Conservation (phyloP, 345 rosid genomes). For the Sonneratia alba region DNA sequence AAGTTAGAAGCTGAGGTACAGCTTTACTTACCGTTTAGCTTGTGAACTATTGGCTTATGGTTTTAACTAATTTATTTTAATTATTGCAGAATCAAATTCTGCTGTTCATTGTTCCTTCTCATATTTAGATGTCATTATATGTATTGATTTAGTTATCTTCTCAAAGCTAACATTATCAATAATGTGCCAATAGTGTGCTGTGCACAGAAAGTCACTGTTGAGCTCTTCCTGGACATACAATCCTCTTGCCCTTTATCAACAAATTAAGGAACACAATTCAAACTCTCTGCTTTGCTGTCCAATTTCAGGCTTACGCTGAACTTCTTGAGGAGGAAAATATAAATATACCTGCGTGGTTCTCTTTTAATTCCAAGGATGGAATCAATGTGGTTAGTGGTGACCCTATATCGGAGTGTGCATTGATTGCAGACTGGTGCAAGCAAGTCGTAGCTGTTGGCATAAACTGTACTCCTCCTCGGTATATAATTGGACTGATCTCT, state of each 20-base stretch:
- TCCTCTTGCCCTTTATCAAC: no score
- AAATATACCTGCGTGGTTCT: constrained; percentile 73
- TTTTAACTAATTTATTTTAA: no score
- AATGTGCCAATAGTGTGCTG: neutral
- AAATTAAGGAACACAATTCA: no score
- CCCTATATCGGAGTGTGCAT: constrained; percentile 55
- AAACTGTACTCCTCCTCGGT: constrained; percentile 79
- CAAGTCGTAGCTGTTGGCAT: constrained; percentile 69
- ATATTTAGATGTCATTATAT: neutral
- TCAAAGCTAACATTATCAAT: neutral
- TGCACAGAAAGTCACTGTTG: no score
- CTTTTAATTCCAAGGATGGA: constrained; percentile 68
- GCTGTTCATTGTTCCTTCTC: neutral
- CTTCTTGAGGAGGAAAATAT: constrained; percentile 70
- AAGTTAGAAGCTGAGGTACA: constrained; percentile 80
- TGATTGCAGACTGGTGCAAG: constrained; percentile 63
- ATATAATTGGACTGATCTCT: constrained; percentile 44
- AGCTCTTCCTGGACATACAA: no score
- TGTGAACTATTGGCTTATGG: neutral
- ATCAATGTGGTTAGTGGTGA: constrained; percentile 64
- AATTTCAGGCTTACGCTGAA: constrained; percentile 61
- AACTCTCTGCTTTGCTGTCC: no score
- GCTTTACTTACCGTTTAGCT: neutral
- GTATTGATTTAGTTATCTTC: neutral
- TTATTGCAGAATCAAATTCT: no score